Percentiles rank a stretch among this genome's conserved stretches.
Conservation (phyloP, 441 rosid genomes). For the Gossypium aridum region DNA sequence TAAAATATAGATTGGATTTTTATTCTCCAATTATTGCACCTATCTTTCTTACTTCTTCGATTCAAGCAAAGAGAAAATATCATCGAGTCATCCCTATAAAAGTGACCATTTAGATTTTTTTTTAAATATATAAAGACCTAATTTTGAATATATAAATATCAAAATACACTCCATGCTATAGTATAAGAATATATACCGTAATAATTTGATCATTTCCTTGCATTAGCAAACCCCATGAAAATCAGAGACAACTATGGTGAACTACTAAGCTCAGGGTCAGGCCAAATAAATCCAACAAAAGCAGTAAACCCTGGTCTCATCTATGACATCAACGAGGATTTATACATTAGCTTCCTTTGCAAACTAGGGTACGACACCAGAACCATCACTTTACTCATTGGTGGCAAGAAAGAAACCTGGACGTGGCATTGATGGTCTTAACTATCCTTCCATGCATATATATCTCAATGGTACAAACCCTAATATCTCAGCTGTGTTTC, state of each 20-base stretch:
- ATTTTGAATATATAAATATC: no score
- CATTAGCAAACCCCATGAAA: conserved; percentile 62
- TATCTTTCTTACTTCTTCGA: background rate
- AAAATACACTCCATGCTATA: no score
- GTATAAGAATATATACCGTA: no score
- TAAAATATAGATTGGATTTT: background rate
- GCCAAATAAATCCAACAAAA: conserved; percentile 46
- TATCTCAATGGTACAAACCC: conserved; percentile 18
- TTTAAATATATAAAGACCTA: no score
- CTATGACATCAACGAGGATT: conserved; percentile 30
- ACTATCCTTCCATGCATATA: conserved; percentile 57
- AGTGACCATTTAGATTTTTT: no score
- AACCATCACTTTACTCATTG: conserved; percentile 32
- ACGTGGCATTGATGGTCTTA: conserved; percentile 46
- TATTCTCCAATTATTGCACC: background rate
- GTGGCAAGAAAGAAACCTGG: conserved; percentile 41
- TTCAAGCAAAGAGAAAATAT: no score
- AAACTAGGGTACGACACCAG: conserved; percentile 52
- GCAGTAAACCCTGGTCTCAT: conserved; percentile 55
- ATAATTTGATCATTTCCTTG: background rate
- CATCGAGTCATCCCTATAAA: no score
- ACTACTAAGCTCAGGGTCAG: conserved; percentile 45
- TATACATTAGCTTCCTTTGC: conserved; percentile 49
- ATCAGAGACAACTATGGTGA: conserved; percentile 34
- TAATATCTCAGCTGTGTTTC: conserved; percentile 30